These are phyloP conservation scores for Trametes cinnabarina DNA, from an alignment of 768 basidiomycete genomes.

Conservation along the genomic window DNA sequence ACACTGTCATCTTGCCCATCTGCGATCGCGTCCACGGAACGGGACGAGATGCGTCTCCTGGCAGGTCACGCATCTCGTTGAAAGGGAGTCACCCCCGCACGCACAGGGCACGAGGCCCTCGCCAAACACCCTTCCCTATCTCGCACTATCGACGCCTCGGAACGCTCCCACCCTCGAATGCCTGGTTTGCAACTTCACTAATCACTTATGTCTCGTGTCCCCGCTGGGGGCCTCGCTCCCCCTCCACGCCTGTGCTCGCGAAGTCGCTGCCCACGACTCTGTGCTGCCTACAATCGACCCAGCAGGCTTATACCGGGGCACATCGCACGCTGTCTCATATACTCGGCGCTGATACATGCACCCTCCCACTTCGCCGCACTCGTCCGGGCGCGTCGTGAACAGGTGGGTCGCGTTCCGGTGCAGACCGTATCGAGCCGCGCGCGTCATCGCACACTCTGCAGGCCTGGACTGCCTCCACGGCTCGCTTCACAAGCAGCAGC, in stretches of 20 bases:
- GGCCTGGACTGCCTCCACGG: too few relatives aligned
- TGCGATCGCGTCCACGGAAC: constrained; percentile 9
- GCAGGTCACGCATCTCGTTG: constrained; percentile 2
- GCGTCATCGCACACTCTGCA: too few relatives aligned
- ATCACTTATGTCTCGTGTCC: neutral
- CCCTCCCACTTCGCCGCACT: neutral
- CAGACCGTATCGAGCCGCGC: too few relatives aligned
- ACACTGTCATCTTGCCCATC: constrained; percentile 8
- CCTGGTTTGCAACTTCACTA: too few relatives aligned
- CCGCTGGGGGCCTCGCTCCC: too few relatives aligned
- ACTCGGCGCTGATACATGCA: neutral
- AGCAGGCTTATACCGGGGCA: too few relatives aligned
- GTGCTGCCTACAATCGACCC: too few relatives aligned
- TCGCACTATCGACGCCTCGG: constrained; percentile 10
- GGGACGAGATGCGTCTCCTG: constrained; percentile 9
- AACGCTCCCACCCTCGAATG: neutral
- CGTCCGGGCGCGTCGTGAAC: constrained; percentile 5
- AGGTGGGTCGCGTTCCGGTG: neutral
- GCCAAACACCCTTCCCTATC: constrained; percentile 12
- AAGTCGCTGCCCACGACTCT: too few relatives aligned
- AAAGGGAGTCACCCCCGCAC: constrained; percentile 9
- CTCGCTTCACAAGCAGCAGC: too few relatives aligned
- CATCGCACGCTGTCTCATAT: neutral
- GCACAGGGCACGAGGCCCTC: constrained; percentile 18
- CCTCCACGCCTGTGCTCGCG: too few relatives aligned